A percentile compares a stretch with the other conserved stretches of the same genome.
phyloP scores from a whole-genome alignment of 768 basidiomycete genomes.

The Trametes maxima region DNA sequence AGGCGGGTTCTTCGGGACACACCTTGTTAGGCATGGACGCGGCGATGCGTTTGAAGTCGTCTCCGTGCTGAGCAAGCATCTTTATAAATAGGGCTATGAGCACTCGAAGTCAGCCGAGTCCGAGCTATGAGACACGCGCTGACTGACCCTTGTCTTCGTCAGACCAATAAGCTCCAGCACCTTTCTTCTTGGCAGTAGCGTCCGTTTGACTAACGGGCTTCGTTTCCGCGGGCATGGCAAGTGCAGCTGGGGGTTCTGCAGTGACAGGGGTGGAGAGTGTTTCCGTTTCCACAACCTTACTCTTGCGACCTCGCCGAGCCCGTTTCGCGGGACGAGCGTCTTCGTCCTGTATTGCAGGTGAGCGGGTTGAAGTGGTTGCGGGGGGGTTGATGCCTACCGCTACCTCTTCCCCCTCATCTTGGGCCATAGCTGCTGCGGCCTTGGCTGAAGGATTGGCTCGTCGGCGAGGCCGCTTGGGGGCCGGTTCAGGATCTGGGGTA shows the following conservation, averaged over 20 bases:
- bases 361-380: neutral
- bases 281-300: conserved; percentile 33
- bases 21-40: conserved; percentile 67
- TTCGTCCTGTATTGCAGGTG: conserved; percentile 25
- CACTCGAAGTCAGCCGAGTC: neutral
- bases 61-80: conserved; percentile 62
- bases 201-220: conserved; percentile 32
- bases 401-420: conserved; percentile 36
- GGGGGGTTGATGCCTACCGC: conserved; percentile 25
- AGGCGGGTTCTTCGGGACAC: conserved; percentile 19
- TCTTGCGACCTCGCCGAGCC: conserved; percentile 34
- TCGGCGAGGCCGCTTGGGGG: conserved; percentile 45
- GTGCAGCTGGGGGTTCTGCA: conserved; percentile 28
- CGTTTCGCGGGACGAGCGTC: conserved; percentile 38
- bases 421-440: conserved; percentile 34
- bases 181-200: conserved; percentile 28
- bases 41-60: conserved; percentile 70
- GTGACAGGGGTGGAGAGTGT: conserved; percentile 26
- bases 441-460: conserved; percentile 37
- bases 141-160: conserved; percentile 65
- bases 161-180: conserved; percentile 54
- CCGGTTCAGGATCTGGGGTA: conserved; percentile 74
- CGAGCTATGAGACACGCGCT: conserved; percentile 5
- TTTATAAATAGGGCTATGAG: conserved; percentile 51
- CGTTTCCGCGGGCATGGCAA: conserved; percentile 26